These are phyloP conservation scores for Botrytis hyacinthi DNA, from an alignment of 2,329 filamentous ascomycete species.

Conservation along the genomic window DNA sequence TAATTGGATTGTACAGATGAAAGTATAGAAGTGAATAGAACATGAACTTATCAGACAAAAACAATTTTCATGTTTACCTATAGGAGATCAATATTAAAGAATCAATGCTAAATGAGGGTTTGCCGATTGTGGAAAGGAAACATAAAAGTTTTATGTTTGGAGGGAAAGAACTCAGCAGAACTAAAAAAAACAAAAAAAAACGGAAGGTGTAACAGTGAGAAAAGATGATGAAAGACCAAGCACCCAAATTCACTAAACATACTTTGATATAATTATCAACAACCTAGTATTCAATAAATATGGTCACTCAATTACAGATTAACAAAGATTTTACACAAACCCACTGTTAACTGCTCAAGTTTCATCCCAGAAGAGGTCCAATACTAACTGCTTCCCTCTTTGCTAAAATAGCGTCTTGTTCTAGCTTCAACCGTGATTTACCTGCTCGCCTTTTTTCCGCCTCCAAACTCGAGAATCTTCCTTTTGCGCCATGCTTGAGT, in stretches of 20 bases:
- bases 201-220: background rate
- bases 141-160: background rate
- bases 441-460: slow-evolving; percentile 51
- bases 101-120: background rate
- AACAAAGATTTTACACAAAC: slow-evolving; percentile 20
- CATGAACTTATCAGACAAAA: background rate
- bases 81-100: background rate
- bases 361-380: slow-evolving; percentile 47
- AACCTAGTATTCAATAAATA: no score
- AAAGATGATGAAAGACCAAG: background rate
- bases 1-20: background rate
- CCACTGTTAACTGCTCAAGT: slow-evolving; percentile 22
- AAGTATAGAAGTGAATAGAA: slow-evolving; percentile 7
- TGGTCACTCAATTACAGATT: background rate
- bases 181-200: background rate
- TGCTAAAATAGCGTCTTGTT: slow-evolving; percentile 43
- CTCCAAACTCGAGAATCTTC: slow-evolving; percentile 54
- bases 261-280: background rate
- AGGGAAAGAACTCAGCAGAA: background rate
- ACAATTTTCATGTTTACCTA: background rate
- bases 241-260: background rate
- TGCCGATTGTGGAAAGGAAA: background rate
- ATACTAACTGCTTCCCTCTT: slow-evolving; percentile 54
- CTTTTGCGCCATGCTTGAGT: slow-evolving; percentile 76
- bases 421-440: slow-evolving; percentile 40